Percentiles rank a stretch among this genome's conserved stretches.
Evolutionary conservation across 139 green algal genomes (phyloP).

Genomic region (Closterium sp.): DNA sequence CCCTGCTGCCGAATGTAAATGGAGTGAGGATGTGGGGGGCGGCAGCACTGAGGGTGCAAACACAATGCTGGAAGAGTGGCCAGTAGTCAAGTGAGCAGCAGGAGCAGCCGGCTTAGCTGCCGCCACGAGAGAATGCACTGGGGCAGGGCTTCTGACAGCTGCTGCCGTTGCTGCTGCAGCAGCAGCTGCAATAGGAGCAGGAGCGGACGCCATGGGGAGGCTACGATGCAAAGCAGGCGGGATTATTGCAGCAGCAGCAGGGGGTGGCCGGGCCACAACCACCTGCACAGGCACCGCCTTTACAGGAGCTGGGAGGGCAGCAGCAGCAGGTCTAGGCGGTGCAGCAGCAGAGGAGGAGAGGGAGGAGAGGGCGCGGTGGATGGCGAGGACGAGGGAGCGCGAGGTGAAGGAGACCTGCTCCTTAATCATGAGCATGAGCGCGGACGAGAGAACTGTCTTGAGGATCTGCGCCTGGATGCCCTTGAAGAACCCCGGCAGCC

Average conservation of each 20-base stretch:
- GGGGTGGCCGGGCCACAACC: not conserved
- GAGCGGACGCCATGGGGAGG: not conserved
- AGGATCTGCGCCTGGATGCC: slow-evolving; percentile 59
- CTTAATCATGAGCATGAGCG: slow-evolving; percentile 62
- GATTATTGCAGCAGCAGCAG: not conserved
- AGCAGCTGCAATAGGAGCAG: not conserved
- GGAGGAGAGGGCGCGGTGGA: slow-evolving; percentile 21
- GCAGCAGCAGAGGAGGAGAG: not conserved
- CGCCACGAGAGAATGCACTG: not conserved
- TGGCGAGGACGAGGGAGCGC: not conserved
- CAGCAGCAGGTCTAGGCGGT: not conserved
- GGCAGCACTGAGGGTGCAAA: not conserved
- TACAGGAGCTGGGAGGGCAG: not conserved
- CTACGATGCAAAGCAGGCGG: not conserved
- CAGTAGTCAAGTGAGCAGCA: not conserved
- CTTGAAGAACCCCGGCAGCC: slow-evolving; percentile 49
- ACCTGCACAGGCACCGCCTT: not conserved
- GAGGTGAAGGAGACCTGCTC: slow-evolving; percentile 53
- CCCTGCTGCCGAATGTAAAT: not conserved
- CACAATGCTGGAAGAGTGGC: not conserved
- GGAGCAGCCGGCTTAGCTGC: not conserved
- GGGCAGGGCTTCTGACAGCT: not conserved
- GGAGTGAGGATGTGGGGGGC: not conserved
- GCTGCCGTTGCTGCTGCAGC: not conserved
- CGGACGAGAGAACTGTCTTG: slow-evolving; percentile 58